Base-by-base conservation (phyloP, 1,284 basidiomycete species). In the Rhodotorula mucilaginosa region DNA sequence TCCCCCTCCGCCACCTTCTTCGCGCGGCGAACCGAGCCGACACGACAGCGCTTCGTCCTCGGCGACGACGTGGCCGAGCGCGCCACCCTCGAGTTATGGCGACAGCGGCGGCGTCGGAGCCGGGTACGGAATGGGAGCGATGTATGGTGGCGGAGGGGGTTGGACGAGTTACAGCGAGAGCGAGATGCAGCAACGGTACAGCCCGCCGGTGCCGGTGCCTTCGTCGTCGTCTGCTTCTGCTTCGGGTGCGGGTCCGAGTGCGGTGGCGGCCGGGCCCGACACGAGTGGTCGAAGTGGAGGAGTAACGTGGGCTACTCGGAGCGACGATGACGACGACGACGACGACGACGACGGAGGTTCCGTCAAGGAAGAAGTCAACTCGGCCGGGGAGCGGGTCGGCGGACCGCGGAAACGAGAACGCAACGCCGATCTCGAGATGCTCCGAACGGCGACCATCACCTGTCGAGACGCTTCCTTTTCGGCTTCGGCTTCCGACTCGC, bases 361-460 rank as follows among this genome's bases (percentile, higher is more conserved):
- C 8, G 63, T 46, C 23, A 56, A 48, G 26, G 54, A 56, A 21
- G 59, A 46, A 46, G 5, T 57, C 15, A 29, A 47, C 44, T 47
- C 57, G 44, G 58, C 58, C 12, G 44, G 58, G n/a, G 58, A 54
- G 31, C 21, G 61, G 49, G 12, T 26, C 8, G 46, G 39, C 39
- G 39, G 21, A 7, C 60, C 18, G 29, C 47, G 26, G 18, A 34
- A 29, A 51, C 56, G 54, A 46, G 46, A 57, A 54, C 58, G 51
- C 16, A 51, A 66, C 31, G 58, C 58, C 4, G 61, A 44, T 23
- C 49, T 68, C 54, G 67, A 68, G 61, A 63, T 68, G 67, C 31
- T 68, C 15, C 61, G 67, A 16, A 63, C 61, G 19, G 57, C 61
- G 56, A 68, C 67, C 18, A 68, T 68, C 57, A 68, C 67, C 5